Base-by-base conservation (phyloP, 2,329 filamentous ascomycete species). In the Chrysosporium queenslandicum region DNA sequence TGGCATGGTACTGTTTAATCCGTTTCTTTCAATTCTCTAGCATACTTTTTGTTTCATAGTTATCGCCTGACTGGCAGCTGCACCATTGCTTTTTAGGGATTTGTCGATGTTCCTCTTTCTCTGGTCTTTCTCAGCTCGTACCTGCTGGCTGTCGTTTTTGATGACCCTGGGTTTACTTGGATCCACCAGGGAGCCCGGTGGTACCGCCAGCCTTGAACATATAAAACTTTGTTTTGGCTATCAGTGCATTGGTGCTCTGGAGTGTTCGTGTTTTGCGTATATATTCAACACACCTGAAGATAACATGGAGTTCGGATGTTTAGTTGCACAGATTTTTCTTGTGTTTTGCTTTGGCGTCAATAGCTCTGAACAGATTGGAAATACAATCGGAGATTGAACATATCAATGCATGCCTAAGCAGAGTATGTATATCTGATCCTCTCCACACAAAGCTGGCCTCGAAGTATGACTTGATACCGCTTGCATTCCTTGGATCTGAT, bases 1-100 rank as follows among this genome's bases (percentile, higher is more conserved):
- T 45, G 36, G 53, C 50, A 50, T 32, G 27, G 20, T 41, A 12
- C 18, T 42, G 14, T 29, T 48, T 18, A 20, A 30, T 43, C 21
- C 29, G 40, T 12, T 14, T 45, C 39, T 23, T 6, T 7, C 25
- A 23, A 27, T 16, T 25, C 40, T 14, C 11, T 20, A 18, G 16
- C 5, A 34, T 34, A 36, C 27, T 32, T n/a, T 12, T 45, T 34
- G n/a, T 21, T 36, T 29, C 27, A n/a, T n/a, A n/a, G n/a, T n/a
- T n/a, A n/a, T n/a, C 9, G 27, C 27, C 27, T 29, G 27, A 29
- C 27, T 16, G 23, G 4, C 40, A 27, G 32, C 14, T 21, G 27
- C 25, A 46, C 27, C 11, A 16, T 46, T 43, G 40, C 40, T 36
- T 20, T 46, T 34, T 34, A 12, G 16, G 16, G 46, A 11, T 14